Conservation (phyloP, 495 filamentous ascomycete genomes). For the Daldinia decipiens region DNA sequence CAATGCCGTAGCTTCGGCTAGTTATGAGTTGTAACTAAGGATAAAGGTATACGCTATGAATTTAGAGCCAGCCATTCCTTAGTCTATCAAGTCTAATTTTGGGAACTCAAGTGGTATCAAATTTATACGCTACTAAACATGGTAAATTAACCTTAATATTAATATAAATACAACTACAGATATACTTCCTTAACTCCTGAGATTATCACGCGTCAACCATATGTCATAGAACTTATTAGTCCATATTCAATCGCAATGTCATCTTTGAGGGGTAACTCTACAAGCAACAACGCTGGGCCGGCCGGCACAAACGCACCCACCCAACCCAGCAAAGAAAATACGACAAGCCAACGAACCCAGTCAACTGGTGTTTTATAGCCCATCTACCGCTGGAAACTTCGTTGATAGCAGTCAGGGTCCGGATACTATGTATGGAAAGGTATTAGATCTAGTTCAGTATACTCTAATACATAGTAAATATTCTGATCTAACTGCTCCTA, state of each 20-base stretch:
- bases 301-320: background rate
- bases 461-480: background rate
- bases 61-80: too few species aligned
- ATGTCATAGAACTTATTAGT: too few species aligned
- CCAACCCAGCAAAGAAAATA: background rate
- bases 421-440: background rate
- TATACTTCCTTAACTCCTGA: too few species aligned
- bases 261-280: background rate
- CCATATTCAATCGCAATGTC: background rate
- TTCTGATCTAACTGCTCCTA: background rate
- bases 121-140: too few species aligned
- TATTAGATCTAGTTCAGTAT: background rate
- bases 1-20: too few species aligned
- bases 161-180: too few species aligned
- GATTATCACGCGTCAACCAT: too few species aligned
- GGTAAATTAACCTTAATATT: too few species aligned
- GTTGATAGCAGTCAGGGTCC: background rate
- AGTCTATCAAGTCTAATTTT: too few species aligned
- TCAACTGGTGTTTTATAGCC: background rate
- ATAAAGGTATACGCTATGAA: too few species aligned
- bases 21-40: too few species aligned
- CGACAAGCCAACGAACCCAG: background rate
- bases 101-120: too few species aligned
- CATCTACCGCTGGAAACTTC: background rate
- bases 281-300: background rate